A percentile compares a stretch with the other conserved stretches of the same genome.
These are phyloP conservation scores for Hypsizygus marmoreus DNA, from an alignment of 768 basidiomycete species.

Conservation along the genomic window DNA sequence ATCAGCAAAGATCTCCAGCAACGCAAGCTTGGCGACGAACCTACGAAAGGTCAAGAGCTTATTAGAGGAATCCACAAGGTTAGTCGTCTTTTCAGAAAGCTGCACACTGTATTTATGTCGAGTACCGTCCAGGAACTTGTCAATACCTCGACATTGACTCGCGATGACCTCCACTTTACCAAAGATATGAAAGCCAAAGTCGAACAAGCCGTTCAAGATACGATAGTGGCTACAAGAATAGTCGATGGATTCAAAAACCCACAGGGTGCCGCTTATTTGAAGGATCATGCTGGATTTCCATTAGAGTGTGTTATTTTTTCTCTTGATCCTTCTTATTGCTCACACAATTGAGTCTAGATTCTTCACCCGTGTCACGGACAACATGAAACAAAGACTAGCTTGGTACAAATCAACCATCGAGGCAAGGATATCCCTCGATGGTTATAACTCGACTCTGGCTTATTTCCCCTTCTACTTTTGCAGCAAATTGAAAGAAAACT, in stretches of 20 bases:
- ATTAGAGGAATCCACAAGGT: constrained; percentile 72
- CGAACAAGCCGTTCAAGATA: constrained; percentile 79
- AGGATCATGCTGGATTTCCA: constrained; percentile 81
- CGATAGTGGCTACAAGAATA: constrained; percentile 73
- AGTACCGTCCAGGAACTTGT: constrained; percentile 56
- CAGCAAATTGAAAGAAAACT: constrained; percentile 87
- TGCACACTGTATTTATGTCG: neutral
- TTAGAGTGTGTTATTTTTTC: constrained; percentile 57
- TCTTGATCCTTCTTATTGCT: constrained; percentile 3
- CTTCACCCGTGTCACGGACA: constrained; percentile 69
- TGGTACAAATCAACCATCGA: constrained; percentile 86
- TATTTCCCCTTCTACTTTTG: neutral
- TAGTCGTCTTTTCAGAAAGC: neutral
- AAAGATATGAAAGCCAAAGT: constrained; percentile 74
- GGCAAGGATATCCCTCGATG: constrained; percentile 36
- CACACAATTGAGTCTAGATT: constrained; percentile 48
- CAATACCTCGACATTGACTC: constrained; percentile 60
- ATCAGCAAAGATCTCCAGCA: constrained; percentile 80
- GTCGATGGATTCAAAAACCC: constrained; percentile 79
- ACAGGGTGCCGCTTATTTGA: constrained; percentile 67
- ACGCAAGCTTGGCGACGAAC: constrained; percentile 74
- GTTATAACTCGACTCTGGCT: neutral
- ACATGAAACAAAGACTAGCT: constrained; percentile 69
- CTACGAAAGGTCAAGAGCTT: constrained; percentile 70
- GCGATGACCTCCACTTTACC: constrained; percentile 65